These are phyloP conservation scores for Elongisporangium undulatum DNA, from an alignment of 352 stramenopile species.

Conservation along the genomic window DNA sequence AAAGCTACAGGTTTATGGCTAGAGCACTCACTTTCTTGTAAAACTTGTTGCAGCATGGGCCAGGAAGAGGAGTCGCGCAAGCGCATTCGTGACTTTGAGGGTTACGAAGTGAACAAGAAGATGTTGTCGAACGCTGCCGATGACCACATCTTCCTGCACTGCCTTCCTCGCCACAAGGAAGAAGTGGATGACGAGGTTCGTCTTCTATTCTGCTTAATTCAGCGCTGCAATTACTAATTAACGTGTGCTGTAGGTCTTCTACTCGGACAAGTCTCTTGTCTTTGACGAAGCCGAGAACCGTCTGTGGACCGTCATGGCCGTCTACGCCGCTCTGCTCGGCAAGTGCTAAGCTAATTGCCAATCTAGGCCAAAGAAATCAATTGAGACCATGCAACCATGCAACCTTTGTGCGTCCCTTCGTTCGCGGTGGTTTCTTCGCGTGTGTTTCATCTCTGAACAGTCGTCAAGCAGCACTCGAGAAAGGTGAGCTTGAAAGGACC, in stretches of 20 bases:
- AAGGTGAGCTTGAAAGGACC: not conserved
- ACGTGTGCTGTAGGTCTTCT: constrained; percentile 77
- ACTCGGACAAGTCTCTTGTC: constrained; percentile 93
- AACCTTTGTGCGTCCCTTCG: not conserved
- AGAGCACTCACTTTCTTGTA: not conserved
- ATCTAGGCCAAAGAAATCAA: not conserved
- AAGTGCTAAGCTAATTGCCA: constrained; percentile 32
- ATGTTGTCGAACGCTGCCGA: constrained; percentile 90
- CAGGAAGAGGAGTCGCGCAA: constrained; percentile 93
- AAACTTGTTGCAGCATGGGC: constrained; percentile 68
- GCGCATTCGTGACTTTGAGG: constrained; percentile 92
- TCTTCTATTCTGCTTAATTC: not conserved
- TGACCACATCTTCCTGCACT: constrained; percentile 97
- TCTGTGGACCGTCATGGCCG: constrained; percentile 99
- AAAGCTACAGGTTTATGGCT: not conserved
- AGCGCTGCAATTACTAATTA: not conserved
- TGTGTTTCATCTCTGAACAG: constrained; percentile 3
- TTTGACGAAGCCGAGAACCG: constrained; percentile 98
- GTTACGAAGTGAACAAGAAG: constrained; percentile 93
- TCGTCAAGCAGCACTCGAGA: not conserved
- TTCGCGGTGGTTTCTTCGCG: constrained; percentile 1
- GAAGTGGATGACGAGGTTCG: constrained; percentile 96
- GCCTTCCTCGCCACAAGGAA: constrained; percentile 94
- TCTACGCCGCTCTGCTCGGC: constrained; percentile 72
- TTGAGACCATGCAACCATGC: not conserved